phyloP scores from a whole-genome alignment of 2,329 filamentous ascomycete species.

The Pseudogymnoascus sp. region DNA sequence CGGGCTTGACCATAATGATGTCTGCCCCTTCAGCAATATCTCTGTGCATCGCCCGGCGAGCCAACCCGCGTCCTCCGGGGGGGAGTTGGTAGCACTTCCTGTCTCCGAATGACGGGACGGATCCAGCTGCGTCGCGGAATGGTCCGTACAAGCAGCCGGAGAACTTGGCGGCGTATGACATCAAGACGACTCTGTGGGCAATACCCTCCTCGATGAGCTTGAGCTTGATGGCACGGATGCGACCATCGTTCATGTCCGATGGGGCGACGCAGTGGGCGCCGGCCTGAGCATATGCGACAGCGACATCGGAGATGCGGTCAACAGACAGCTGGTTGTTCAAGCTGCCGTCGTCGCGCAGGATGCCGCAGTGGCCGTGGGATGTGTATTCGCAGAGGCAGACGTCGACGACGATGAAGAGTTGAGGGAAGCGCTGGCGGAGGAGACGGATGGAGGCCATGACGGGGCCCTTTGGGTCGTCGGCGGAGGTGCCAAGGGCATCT shows the following conservation, averaged over 20 bases:
- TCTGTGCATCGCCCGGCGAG: conserved; percentile 78
- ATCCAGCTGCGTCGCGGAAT: conserved; percentile 93
- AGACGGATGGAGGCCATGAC: conserved; percentile 83
- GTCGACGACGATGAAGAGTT: conserved; percentile 84
- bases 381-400: conserved; percentile 99
- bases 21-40: conserved; percentile 93
- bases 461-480: conserved; percentile 87
- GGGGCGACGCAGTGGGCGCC: conserved; percentile 95
- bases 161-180: conserved; percentile 98
- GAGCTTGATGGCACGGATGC: conserved; percentile 94
- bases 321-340: conserved; percentile 92
- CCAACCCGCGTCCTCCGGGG: conserved; percentile 82
- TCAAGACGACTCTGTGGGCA: conserved; percentile 81
- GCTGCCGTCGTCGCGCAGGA: conserved; percentile 83
- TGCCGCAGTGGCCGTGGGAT: conserved; percentile 93
- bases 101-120: conserved; percentile 84
- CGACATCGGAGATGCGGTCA: conserved; percentile 92
- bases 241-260: conserved; percentile 97
- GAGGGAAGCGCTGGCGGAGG: conserved; percentile 76
- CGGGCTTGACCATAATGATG: conserved; percentile 98
- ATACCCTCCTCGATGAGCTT: conserved; percentile 94
- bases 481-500: conserved; percentile 83
- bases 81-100: conserved; percentile 95
- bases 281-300: conserved; percentile 90
- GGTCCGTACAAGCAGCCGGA: conserved; percentile 93